Evolutionary conservation across 345 rosid species (phyloP).

Genomic region (Eucalyptus curtisii): DNA sequence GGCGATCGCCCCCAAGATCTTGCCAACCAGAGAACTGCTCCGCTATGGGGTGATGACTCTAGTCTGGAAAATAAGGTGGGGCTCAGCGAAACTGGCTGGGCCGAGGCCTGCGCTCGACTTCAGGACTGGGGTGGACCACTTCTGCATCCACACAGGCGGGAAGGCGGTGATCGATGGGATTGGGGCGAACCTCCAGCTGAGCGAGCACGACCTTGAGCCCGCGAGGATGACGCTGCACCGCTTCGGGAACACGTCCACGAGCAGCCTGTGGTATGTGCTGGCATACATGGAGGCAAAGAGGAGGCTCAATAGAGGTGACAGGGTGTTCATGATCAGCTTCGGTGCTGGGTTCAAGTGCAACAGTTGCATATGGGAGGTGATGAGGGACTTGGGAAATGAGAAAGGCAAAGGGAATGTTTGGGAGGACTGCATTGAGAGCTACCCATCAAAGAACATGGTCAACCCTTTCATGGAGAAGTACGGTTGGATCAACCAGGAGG

Average conservation of each 20-base stretch:
- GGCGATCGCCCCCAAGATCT: conserved; percentile 52
- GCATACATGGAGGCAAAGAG: conserved; percentile 85
- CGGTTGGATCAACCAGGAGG: conserved; percentile 89
- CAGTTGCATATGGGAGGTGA: conserved; percentile 70
- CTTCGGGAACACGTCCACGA: conserved; percentile 85
- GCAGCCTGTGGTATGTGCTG: conserved; percentile 91
- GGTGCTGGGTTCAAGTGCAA: conserved; percentile 81
- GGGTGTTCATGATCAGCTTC: conserved; percentile 55
- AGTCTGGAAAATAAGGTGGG: conserved; percentile 12
- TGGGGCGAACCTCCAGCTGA: conserved; percentile 43
- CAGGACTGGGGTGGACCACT: conserved; percentile 72
- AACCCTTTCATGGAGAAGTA: conserved; percentile 77
- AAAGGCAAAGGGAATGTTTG: conserved; percentile 19
- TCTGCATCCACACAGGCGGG: conserved; percentile 84
- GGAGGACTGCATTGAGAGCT: conserved; percentile 53
- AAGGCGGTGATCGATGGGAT: conserved; percentile 91
- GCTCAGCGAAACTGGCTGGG: conserved; percentile 1
- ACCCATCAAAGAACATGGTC: conserved; percentile 46
- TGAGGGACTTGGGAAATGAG: conserved; percentile 28
- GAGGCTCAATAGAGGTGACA: conserved; percentile 67
- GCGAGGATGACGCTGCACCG: conserved; percentile 89
- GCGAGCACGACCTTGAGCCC: conserved; percentile 72
- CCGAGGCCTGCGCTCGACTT: conserved; percentile 41
- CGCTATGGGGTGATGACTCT: conserved; percentile 18
- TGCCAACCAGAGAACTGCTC: conserved; percentile 57